Base-by-base conservation (phyloP, 768 basidiomycete species). In the Albatrellus ellisii region DNA sequence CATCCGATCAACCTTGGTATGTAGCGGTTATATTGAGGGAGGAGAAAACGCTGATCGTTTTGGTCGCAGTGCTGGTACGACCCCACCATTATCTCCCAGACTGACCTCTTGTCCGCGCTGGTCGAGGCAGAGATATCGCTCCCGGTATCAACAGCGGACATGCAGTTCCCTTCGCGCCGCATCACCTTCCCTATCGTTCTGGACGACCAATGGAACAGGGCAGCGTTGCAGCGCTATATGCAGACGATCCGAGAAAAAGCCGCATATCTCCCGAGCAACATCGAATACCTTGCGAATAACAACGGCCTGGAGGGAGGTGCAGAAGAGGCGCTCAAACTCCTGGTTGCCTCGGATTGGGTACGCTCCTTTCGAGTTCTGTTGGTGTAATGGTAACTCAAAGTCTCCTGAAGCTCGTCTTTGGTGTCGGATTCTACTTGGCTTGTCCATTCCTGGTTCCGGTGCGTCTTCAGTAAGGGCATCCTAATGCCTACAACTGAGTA, bases 201-300 rank as follows among this genome's bases (percentile, higher is more conserved):
- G 22, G 68, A 80, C 47, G 79, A 82, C 50, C 62, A 61, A 4
- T 73, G 76, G 69, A 69, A 55, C 45, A 61, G 61, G 7, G 73
- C 73, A 9, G 75, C 77, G 4, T 59, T 79, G 21, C 54, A 66
- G 33, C 63, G 70, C 17, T 79, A 84, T 54, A 76, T 72, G 69
- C 58, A 55, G 6, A 67, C 70, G 0, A 70, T 62, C 0, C 62
- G 80, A 8, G 63, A 68, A 36, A 67, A 67, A 38, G 78, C 79
- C 0, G 73, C 72, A 1, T 84, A 82, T 55, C 59, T 84, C 0
- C 80, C 79, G 0, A 75, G 72, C 53, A 82, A 84, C 48, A 59
- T 80, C 26, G 72, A 77, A 28, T 81, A 81, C 50, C 64, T 82
- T 1, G 76, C 76, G 0, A 61, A 59, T 28, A 79, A 77, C 33